These are phyloP conservation scores for Ruellia speciosa DNA, from an alignment of 305 asterid genomes.

Conservation along the genomic window DNA sequence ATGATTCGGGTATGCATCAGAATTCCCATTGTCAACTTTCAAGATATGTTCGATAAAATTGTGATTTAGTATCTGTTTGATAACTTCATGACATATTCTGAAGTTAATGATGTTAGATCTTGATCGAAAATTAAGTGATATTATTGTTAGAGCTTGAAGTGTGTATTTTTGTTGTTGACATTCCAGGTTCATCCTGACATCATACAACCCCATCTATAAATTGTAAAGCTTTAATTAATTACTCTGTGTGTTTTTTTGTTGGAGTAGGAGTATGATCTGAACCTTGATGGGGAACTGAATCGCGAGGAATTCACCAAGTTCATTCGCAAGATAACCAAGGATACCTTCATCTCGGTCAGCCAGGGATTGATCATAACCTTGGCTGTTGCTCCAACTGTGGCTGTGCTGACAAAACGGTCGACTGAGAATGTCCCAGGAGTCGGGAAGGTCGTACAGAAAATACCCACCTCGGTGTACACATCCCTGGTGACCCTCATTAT, in stretches of 20 bases:
- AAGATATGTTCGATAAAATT: background rate
- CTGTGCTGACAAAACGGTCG: slow-evolving; percentile 64
- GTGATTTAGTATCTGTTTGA: background rate
- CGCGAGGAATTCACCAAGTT: slow-evolving; percentile 68
- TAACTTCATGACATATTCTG: too few relatives aligned
- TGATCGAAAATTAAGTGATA: too few relatives aligned
- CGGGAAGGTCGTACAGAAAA: slow-evolving; percentile 72
- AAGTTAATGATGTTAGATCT: too few relatives aligned
- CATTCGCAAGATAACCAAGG: slow-evolving; percentile 51
- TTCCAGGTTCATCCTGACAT: background rate
- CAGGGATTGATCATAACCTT: slow-evolving; percentile 64
- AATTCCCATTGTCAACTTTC: background rate
- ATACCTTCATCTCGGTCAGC: slow-evolving; percentile 56
- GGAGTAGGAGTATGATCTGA: slow-evolving; percentile 61
- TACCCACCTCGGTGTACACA: slow-evolving; percentile 73
- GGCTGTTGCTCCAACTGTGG: slow-evolving; percentile 84
- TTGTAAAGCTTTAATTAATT: background rate
- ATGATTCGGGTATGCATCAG: slow-evolving; percentile 48
- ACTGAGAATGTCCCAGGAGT: slow-evolving; percentile 78
- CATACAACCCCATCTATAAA: background rate
- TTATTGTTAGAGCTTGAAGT: too few relatives aligned
- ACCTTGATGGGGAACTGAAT: slow-evolving; percentile 73
- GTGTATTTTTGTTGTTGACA: too few relatives aligned
- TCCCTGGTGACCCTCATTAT: slow-evolving; percentile 64
- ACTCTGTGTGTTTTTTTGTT: background rate